Evolutionary conservation across 352 stramenopile genomes (phyloP).

Genomic region (Phytophthora rubi): DNA sequence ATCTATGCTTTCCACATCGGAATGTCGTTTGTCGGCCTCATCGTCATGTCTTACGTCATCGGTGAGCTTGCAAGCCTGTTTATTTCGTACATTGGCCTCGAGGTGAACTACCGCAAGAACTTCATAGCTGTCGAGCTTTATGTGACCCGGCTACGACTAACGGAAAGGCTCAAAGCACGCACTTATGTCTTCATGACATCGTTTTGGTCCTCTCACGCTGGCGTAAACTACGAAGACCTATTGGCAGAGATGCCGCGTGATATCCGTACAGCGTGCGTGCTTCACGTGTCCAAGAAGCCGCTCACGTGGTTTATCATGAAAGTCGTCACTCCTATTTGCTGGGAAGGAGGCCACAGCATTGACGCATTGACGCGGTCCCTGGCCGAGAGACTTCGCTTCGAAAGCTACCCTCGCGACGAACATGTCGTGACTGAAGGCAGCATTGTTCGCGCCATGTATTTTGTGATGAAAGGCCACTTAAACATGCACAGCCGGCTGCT

Average conservation of each 20-base stretch:
- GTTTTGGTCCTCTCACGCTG: constrained; percentile 55
- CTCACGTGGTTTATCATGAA: constrained; percentile 41
- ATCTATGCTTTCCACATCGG: constrained; percentile 46
- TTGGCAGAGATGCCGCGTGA: constrained; percentile 45
- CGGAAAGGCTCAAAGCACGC: constrained; percentile 31
- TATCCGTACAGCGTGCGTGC: constrained; percentile 53
- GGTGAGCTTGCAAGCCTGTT: constrained; percentile 55
- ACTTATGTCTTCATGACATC: constrained; percentile 47
- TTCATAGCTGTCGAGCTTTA: constrained; percentile 52
- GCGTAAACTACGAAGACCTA: constrained; percentile 53
- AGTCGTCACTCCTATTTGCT: constrained; percentile 37
- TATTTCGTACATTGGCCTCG: constrained; percentile 51
- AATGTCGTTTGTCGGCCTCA: constrained; percentile 44
- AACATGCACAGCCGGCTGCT: background rate
- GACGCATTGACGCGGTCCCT: constrained; percentile 32
- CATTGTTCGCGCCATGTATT: constrained; percentile 63
- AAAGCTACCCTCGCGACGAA: constrained; percentile 60
- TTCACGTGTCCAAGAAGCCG: constrained; percentile 35
- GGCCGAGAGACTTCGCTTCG: constrained; percentile 47
- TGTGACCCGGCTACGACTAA: constrained; percentile 40
- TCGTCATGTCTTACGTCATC: constrained; percentile 57
- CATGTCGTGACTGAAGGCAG: constrained; percentile 55
- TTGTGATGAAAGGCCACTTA: constrained; percentile 36
- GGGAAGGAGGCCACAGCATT: constrained; percentile 16
- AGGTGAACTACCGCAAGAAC: constrained; percentile 60